Base-by-base conservation (phyloP, 2,329 filamentous ascomycete genomes). In the Cryphonectria radicalis region DNA sequence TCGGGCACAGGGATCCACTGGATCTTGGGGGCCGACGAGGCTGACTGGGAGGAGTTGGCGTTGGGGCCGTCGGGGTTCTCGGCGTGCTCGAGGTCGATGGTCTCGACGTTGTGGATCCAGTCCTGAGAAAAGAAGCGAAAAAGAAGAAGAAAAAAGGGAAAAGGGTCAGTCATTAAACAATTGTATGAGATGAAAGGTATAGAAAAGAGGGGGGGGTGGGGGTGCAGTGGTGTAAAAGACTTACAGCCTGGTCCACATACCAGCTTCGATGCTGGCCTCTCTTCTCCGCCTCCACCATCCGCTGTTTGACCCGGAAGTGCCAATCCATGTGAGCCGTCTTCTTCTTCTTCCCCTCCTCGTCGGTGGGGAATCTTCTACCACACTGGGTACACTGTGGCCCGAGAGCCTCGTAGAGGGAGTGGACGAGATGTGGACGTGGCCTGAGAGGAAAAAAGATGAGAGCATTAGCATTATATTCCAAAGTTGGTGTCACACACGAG, bases 251-350 rank as follows among this genome's bases (percentile, higher is more conserved):
- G 77, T 97, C 93, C 65, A 97, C 91, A 79, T 97, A 98, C 94
- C 94, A 98, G 80, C 94, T 97, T 46, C 96, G 91, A 78, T 97
- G 95, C 76, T 97, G 93, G 43, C 93, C 94, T 73, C 93, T 89
- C 79, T 93, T 95, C 77, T 93, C 91, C 19, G 93, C 91, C 76
- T 98, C 95, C 3, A 91, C 90, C 82, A 97, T 93, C 63, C 94
- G 91, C 77, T 95, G 92, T 78, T 98, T 95, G 35, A 95, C 95
- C 70, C 92, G 91, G 83, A 99, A 99, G 81, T 99, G 96, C 96
- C 96, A 99, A 81, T 99, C 96, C 85, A 99, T 91, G 79, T 99
- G 96, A 3, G 92, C 90, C 35, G 91, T 93, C 83, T 98, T 98
- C 84, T 92, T 93, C 78, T 91, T 91, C 77, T 90, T 92, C 17